Evolutionary conservation across 768 basidiomycete species (phyloP).

Genomic region (Boletellus ananas): DNA sequence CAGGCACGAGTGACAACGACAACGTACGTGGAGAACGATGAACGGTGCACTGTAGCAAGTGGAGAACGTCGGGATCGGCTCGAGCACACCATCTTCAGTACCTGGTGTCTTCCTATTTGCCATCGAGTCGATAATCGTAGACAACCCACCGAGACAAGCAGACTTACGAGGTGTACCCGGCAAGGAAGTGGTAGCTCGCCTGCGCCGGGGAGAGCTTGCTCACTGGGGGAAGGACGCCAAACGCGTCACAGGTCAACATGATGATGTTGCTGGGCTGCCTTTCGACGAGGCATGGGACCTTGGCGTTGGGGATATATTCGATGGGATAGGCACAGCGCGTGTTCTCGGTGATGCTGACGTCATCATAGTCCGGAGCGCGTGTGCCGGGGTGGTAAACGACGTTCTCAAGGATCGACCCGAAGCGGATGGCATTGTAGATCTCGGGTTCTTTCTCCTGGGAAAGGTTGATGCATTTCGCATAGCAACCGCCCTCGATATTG

Average conservation of each 20-base stretch:
- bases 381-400: constrained; percentile 89
- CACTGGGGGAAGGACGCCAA: constrained; percentile 96
- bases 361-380: constrained; percentile 91
- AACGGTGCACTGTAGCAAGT: constrained; percentile 99
- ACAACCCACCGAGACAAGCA: background rate
- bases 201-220: constrained; percentile 90
- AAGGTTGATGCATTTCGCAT: constrained; percentile 97
- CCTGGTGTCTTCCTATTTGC: constrained; percentile 86
- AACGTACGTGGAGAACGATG: constrained; percentile 83
- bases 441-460: constrained; percentile 97
- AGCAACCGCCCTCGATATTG: constrained; percentile 99
- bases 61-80: constrained; percentile 98
- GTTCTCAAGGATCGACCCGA: constrained; percentile 97
- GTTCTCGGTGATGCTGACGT: constrained; percentile 96
- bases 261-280: constrained; percentile 92
- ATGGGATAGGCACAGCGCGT: constrained; percentile 99
- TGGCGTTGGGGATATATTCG: constrained; percentile 92
- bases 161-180: constrained; percentile 88
- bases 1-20: background rate
- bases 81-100: constrained; percentile 95
- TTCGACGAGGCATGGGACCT: constrained; percentile 86
- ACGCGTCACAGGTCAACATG: constrained; percentile 97
- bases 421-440: constrained; percentile 92
- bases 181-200: constrained; percentile 96
- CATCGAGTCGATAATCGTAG: constrained; percentile 17